Evolutionary conservation across 805 yeast species (phyloP).

Genomic region (Candida nonsorbophila): DNA sequence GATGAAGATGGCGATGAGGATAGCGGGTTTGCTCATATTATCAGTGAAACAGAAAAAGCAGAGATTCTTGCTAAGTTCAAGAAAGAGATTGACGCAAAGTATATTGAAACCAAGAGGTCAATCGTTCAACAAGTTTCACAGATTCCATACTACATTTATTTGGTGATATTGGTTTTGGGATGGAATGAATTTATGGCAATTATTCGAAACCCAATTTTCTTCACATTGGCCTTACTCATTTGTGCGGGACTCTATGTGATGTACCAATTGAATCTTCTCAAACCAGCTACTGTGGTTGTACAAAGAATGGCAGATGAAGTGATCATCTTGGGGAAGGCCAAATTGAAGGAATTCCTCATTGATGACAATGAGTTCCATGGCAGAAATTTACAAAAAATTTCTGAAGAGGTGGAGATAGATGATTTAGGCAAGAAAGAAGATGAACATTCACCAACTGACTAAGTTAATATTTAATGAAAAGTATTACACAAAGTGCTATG

Average conservation of each 20-base stretch:
- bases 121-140: constrained; percentile 70
- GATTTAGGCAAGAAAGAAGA: constrained; percentile 6
- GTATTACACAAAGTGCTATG: too few relatives aligned
- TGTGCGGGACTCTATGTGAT: constrained; percentile 63
- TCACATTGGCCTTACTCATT: constrained; percentile 52
- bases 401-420: constrained; percentile 9
- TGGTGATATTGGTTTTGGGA: constrained; percentile 70
- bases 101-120: constrained; percentile 84
- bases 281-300: constrained; percentile 62
- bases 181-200: constrained; percentile 95
- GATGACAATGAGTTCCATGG: constrained; percentile 40
- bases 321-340: constrained; percentile 51
- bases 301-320: constrained; percentile 56
- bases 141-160: constrained; percentile 80
- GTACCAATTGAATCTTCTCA: constrained; percentile 66
- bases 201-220: constrained; percentile 77
- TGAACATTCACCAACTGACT: too few relatives aligned
- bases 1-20: constrained; percentile 22
- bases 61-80: constrained; percentile 56
- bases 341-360: constrained; percentile 51
- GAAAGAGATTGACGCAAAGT: constrained; percentile 72
- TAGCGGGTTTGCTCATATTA: constrained; percentile 48
- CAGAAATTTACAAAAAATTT: constrained; percentile 11
- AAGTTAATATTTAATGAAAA: too few relatives aligned
- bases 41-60: constrained; percentile 53